Conservation (phyloP, 2,329 filamentous ascomycete genomes). For the Colletotrichum sp. region DNA sequence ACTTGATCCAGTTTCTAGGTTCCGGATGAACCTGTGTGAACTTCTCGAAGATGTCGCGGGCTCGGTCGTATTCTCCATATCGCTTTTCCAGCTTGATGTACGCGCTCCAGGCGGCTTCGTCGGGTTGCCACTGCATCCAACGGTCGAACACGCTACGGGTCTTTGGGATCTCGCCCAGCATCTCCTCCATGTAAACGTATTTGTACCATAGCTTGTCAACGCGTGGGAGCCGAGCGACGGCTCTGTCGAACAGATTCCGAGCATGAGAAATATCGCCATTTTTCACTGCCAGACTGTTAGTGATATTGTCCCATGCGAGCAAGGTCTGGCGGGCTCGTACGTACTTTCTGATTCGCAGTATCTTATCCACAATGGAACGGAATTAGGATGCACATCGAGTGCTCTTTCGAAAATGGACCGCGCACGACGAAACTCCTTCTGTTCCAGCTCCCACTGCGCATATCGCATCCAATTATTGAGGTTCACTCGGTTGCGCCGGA, state of each 20-base stretch:
- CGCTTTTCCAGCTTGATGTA: conserved; percentile 98
- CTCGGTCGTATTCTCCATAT: conserved; percentile 89
- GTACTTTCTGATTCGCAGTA: conserved; percentile 97
- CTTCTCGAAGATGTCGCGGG: conserved; percentile 86
- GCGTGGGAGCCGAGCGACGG: conserved; percentile 88
- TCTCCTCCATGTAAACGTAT: conserved; percentile 99
- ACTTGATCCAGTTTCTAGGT: conserved; percentile 97
- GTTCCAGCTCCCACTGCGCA: conserved; percentile 95
- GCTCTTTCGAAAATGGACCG: conserved; percentile 94
- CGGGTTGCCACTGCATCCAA: conserved; percentile 98
- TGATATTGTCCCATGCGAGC: background rate
- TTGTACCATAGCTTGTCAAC: conserved; percentile 99
- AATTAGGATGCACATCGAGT: conserved; percentile 88
- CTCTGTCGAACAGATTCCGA: conserved; percentile 89
- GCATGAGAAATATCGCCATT: conserved; percentile 93
- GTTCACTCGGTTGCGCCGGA: conserved; percentile 90
- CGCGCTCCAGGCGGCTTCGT: conserved; percentile 92
- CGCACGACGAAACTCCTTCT: conserved; percentile 94
- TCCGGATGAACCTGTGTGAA: conserved; percentile 95
- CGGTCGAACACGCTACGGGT: conserved; percentile 94
- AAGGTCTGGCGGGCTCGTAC: conserved; percentile 47
- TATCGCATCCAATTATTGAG: conserved; percentile 99
- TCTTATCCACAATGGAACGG: conserved; percentile 85
- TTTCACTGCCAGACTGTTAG: conserved; percentile 14
- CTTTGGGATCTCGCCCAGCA: conserved; percentile 90